phyloP scores from a whole-genome alignment of 2,329 filamentous ascomycete genomes.

The Biscogniauxia marginata region DNA sequence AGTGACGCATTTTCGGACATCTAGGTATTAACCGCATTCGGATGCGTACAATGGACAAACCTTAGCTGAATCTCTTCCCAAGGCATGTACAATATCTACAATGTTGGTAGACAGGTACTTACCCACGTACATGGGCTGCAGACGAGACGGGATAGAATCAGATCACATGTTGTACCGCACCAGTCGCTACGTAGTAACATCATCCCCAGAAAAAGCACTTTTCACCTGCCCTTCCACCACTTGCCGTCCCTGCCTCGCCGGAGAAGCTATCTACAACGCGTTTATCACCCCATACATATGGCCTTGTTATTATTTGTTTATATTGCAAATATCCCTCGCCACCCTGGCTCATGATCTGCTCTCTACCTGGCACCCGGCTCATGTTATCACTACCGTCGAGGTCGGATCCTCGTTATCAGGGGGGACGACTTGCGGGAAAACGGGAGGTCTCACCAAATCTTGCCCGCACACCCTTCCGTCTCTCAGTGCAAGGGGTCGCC shows the following conservation, averaged over 20 bases:
- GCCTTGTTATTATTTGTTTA: neutral
- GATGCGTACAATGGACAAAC: no score
- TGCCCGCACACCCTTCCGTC: slow-evolving; percentile 1
- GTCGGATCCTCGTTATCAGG: slow-evolving; percentile 3
- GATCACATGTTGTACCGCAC: neutral
- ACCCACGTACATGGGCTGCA: no score
- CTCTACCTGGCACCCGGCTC: slow-evolving; percentile 11
- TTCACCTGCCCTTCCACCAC: neutral
- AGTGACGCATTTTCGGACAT: neutral
- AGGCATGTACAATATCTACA: no score
- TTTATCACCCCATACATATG: neutral
- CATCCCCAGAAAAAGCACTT: neutral
- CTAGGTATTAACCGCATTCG: no score
- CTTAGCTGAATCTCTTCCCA: no score
- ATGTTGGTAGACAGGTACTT: neutral
- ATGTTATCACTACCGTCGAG: slow-evolving; percentile 10
- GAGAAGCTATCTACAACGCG: neutral
- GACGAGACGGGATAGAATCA: no score
- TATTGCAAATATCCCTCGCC: neutral
- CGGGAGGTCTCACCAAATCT: slow-evolving; percentile 11
- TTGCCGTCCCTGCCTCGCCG: neutral
- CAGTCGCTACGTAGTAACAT: neutral
- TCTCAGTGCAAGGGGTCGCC: slow-evolving; percentile 13
- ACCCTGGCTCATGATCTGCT: neutral
- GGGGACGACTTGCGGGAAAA: slow-evolving; percentile 9